Conservation (phyloP, 257 asterid species). For the Capsicum baccatum region DNA sequence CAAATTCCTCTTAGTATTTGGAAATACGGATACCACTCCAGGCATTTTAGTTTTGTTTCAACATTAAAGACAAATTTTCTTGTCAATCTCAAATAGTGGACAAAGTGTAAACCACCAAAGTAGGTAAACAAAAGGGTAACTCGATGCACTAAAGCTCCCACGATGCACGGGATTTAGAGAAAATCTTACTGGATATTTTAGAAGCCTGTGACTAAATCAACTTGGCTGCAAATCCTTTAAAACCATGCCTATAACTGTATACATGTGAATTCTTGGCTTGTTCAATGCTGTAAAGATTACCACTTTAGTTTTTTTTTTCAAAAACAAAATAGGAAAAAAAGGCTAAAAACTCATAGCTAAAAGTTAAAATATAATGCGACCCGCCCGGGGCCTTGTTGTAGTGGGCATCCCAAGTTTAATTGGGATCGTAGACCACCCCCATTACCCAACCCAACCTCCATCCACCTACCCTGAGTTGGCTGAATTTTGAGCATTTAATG, state of each 20-base stretch:
- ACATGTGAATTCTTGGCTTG: conserved; percentile 83
- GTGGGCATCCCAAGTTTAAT: too few species aligned
- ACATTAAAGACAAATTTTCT: not conserved
- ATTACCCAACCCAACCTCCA: too few species aligned
- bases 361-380: not conserved
- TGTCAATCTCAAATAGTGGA: not conserved
- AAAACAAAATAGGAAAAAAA: conserved; percentile 20
- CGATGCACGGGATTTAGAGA: too few species aligned
- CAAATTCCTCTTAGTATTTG: conserved; percentile 71
- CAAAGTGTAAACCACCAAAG: not conserved
- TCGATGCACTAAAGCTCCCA: too few species aligned
- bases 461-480: too few species aligned
- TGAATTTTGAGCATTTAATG: too few species aligned
- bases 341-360: not conserved
- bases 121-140: not conserved
- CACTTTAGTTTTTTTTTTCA: conserved; percentile 27
- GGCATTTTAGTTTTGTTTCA: conserved; percentile 71
- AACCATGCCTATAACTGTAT: conserved; percentile 84
- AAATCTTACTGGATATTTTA: conserved; percentile 64
- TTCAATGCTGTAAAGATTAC: conserved; percentile 61
- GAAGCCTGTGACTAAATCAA: conserved; percentile 83
- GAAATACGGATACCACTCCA: conserved; percentile 93
- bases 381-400: too few species aligned
- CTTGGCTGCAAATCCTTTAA: conserved; percentile 97
- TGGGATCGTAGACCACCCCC: too few species aligned